Base-by-base conservation (phyloP, 2,329 filamentous ascomycete genomes). In the Lasiodiplodia citricola region DNA sequence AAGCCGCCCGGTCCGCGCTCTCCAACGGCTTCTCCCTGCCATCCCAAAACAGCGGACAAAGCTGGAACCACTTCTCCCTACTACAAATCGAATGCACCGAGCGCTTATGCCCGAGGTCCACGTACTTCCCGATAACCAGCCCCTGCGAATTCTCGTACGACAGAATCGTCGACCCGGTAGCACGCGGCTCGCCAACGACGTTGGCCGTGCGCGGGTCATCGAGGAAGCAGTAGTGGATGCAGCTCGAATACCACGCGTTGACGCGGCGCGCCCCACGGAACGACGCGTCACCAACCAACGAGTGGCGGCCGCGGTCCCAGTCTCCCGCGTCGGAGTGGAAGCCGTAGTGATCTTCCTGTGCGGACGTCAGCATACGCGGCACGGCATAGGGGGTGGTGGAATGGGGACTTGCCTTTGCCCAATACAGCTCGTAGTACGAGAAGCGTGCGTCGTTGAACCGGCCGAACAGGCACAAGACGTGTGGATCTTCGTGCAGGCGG, bases 381-480 rank as follows among this genome's bases (percentile, higher is more conserved):
- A 28, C 25, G 25, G 25, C 25, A 6, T 3, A 28, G 16, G 37
- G 23, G 31, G 37, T 14, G 21, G 47, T 25, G 28, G 44, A 2
- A 8, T 3, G n/a, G 14, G 16, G 23, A 5, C n/a, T 60, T 10
- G 31, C 87, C 83, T 89, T 89, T 51, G 88, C 90, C 91, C 91
- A 94, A 78, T 94, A 94, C 1, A 94, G 83, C 78, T 95, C 92
- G 76, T 92, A 94, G 77, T 94, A 94, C 0, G 91, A 90, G 77
- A 94, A 94, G 58, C 83, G 86, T 2, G 84, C 85, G 37, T 91
- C 90, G 67, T 94, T 87, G 76, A 93, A 95, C 31, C 86, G 86
- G 8, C 89, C 92, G 70, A 94, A 83, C 57, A 94, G 82, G 28
- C 90, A 87, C 65, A 93, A 81, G 70, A 91, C 87, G 78, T 94